A percentile compares a stretch with the other conserved stretches of the same genome.
These are phyloP conservation scores for Hypoxylon subgilvum DNA, from an alignment of 495 filamentous ascomycete genomes.

Conservation along the genomic window DNA sequence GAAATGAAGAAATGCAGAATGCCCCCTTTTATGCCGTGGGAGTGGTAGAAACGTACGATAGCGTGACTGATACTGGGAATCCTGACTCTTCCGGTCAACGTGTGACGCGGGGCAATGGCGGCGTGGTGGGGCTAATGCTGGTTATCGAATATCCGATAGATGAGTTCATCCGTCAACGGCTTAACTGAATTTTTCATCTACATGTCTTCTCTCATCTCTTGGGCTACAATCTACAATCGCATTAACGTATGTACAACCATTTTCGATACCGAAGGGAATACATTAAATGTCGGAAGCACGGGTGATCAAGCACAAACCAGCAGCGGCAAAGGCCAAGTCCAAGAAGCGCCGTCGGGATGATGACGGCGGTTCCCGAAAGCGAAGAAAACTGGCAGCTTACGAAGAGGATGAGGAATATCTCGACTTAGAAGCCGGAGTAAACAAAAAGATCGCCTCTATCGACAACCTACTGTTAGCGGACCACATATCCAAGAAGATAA, in stretches of 20 bases:
- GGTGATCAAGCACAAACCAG: conserved; percentile 3
- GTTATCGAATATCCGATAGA: conserved; percentile 13
- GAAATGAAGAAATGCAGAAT: background rate
- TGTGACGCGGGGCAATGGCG: conserved; percentile 37
- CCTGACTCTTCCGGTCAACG: conserved; percentile 37
- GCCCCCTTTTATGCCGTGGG: conserved; percentile 4
- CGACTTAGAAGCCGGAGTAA: conserved; percentile 70
- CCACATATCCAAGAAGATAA: conserved; percentile 78
- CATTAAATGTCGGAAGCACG: conserved; percentile 16
- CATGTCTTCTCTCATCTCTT: conserved; percentile 7
- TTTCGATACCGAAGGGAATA: background rate
- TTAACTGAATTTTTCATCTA: conserved; percentile 36
- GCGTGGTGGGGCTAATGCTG: conserved; percentile 14
- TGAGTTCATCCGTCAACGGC: conserved; percentile 13
- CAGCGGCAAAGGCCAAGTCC: conserved; percentile 32
- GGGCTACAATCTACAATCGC: too few relatives aligned
- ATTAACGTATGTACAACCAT: too few relatives aligned
- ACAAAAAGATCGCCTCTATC: conserved; percentile 80
- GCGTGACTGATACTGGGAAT: conserved; percentile 9
- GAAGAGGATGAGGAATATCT: conserved; percentile 64
- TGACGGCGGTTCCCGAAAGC: conserved; percentile 51
- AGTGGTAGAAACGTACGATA: background rate
- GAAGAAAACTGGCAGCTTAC: conserved; percentile 62
- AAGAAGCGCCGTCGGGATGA: conserved; percentile 50
- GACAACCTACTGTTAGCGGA: conserved; percentile 84